A percentile compares a stretch with the other conserved stretches of the same genome.
Evolutionary conservation across 305 asterid species (phyloP).

Genomic region (Fraxinus sp.): DNA sequence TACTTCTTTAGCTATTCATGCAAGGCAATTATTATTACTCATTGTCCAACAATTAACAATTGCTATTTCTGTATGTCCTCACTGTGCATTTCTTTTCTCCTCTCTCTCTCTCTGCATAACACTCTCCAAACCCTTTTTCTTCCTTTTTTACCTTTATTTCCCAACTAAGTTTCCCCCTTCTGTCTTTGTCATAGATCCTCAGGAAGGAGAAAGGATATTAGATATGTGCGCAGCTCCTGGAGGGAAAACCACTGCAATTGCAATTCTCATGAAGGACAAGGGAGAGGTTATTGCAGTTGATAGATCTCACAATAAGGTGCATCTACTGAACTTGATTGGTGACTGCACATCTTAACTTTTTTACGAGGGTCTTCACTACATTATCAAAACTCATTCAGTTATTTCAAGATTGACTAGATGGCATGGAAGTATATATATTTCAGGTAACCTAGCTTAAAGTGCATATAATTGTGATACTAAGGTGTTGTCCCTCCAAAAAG

Average conservation of each 20-base stretch:
- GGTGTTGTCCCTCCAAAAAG: neutral
- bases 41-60: neutral
- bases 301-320: slow-evolving; percentile 99
- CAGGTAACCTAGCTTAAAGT: neutral
- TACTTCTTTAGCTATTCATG: neutral
- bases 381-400: slow-evolving; percentile 8
- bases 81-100: neutral
- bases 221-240: slow-evolving; percentile 99
- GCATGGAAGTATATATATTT: neutral
- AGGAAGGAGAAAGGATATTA: slow-evolving; percentile 78
- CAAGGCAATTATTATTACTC: neutral
- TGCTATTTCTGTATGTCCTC: neutral
- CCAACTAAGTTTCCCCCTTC: slow-evolving; percentile 22
- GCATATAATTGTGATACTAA: neutral
- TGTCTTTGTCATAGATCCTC: slow-evolving; percentile 62
- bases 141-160: slow-evolving; percentile 16
- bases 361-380: slow-evolving; percentile 5
- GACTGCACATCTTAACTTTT: slow-evolving; percentile 26
- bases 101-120: neutral
- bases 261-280: slow-evolving; percentile 87
- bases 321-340: slow-evolving; percentile 54
- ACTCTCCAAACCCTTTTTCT: slow-evolving; percentile 4
- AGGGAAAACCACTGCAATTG: slow-evolving; percentile 95
- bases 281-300: slow-evolving; percentile 89
- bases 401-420: slow-evolving; percentile 13